Evolutionary conservation across 1,139 yeast genomes (phyloP).

Genomic region (Yamadazyma sp.): DNA sequence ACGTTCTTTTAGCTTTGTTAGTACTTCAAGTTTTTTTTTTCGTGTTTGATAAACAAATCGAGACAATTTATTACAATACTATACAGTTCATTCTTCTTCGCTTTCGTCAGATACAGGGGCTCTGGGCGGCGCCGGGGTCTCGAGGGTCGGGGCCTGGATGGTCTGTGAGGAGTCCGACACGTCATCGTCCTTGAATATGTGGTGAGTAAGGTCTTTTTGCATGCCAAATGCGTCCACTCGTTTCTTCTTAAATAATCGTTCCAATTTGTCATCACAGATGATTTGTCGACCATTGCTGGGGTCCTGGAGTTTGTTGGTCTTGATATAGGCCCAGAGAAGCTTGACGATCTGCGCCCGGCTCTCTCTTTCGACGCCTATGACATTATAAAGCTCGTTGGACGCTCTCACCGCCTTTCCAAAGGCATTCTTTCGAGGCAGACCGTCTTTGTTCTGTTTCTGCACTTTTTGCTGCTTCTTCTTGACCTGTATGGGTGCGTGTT

Average conservation of each 20-base stretch:
- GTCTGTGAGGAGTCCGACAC: constrained; percentile 6
- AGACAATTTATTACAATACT: neutral
- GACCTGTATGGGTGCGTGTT: constrained; percentile 5
- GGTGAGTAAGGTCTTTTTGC: constrained; percentile 59
- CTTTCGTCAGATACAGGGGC: neutral
- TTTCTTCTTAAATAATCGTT: constrained; percentile 56
- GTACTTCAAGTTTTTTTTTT: neutral
- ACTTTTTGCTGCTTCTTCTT: constrained; percentile 6
- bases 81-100: constrained; percentile 3
- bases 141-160: neutral
- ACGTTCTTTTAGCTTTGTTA: neutral
- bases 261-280: constrained; percentile 64
- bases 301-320: constrained; percentile 62
- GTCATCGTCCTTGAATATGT: constrained; percentile 50
- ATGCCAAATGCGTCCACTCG: constrained; percentile 64
- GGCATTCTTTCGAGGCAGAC: constrained; percentile 18
- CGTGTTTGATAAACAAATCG: neutral
- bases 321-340: constrained; percentile 72
- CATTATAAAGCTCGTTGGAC: constrained; percentile 51
- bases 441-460: constrained; percentile 6
- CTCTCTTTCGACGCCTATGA: constrained; percentile 33
- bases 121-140: too few relatives aligned
- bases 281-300: constrained; percentile 68
- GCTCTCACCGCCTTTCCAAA: constrained; percentile 43
- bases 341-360: constrained; percentile 76